Base-by-base conservation (phyloP, 1,139 yeast species). In the Insectozyma bohioensis region DNA sequence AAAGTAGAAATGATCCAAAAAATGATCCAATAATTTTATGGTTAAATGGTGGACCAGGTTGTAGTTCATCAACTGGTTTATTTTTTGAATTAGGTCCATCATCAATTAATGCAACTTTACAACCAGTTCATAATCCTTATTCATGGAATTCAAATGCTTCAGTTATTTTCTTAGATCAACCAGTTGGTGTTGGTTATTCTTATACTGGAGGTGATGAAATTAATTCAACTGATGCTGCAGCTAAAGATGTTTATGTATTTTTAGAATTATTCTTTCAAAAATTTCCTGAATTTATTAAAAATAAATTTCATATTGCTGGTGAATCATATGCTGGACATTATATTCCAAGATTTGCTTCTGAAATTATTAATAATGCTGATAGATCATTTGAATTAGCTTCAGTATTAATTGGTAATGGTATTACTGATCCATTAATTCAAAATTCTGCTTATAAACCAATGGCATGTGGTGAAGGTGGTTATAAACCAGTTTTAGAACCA, bases 41-140 rank as follows among this genome's bases (percentile, higher is more conserved):
- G 95, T 72, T 87, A 51, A 87, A 86, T 51, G 95, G 95, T 48
- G 95, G 95, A 13, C 95, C 95, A 28, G 96, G 96, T 8, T 86
- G 95, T 59, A 84, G 95, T 9, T 84, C 95, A 4, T 63, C 86
- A 59, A 85, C 95, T 19, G 97, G 96, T n/a, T 70, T 87, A 45
- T 85, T 87, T 57, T 86, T 87, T 51, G 96, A 88, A 63, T 72
- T 87, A 54, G 97, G 97, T 16, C 94, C 96, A 18, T 74, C 95
- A 2, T 73, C 85, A 13, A 80, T 88, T 43, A 79, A 74, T 47
- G 55, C 72, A 20, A 72, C 81, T 38, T 63, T 84, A 48, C 76
- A 80, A 52, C 94, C 95, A 18, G 75, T 80, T 35, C 67, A 66
- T 61, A 87, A 87, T 64, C 90, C 90, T 28, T 65, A 76, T 61